Evolutionary conservation across 257 asterid genomes (phyloP), one percentile per base, ranked within the genome.

Genomic region (Anisodus acutangulus): DNA sequence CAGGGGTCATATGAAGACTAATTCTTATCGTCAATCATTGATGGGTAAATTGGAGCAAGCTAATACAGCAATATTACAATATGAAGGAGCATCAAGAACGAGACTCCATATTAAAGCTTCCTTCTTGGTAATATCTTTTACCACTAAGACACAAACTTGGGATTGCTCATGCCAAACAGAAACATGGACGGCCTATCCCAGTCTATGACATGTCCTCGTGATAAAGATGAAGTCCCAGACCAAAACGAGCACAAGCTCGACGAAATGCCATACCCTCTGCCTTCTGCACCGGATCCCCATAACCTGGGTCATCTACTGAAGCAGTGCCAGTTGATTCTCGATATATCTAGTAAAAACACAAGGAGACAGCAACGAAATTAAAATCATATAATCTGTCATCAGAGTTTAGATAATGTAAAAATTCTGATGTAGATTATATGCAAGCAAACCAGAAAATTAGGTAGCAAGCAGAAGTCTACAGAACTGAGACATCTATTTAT

Each of bases 261-360:
- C 99, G 98, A 90, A 95, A 94, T 78, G 99, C 98, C 98, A 93
- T 95, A 80, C 94, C 93, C 86, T 94, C 99, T 69, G 98, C 99
- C 89, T 91, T 94, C 89, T 94, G 98, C 90, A 93, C 90, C 2
- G 94, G 90, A 82, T 91, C 93, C 58, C 95, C 95, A 51, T 87
- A 93, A 68, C 94, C 92, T 15, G 86, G 79, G 37, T 92, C 98
- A 22, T 87, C 89, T n/a, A 89, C 72, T 78, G 90, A 82, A 85
- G 97, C 93, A 47, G 93, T 95, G 71, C 99, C 98, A 9, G 95
- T 94, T 70, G 98, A 91, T 88, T 95, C 98, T 79, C 98, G 87
- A 81, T 86, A 93, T 35, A 95, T 89, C 99, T 95, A 85, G 45
- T 69, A n/a, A n/a, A n/a, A n/a, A 22, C 26, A 22, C 26, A 22